Evolutionary conservation across 2,329 filamentous ascomycete species (phyloP), one percentile per base, ranked within the genome.

Genomic region (Talaromyces sp.): DNA sequence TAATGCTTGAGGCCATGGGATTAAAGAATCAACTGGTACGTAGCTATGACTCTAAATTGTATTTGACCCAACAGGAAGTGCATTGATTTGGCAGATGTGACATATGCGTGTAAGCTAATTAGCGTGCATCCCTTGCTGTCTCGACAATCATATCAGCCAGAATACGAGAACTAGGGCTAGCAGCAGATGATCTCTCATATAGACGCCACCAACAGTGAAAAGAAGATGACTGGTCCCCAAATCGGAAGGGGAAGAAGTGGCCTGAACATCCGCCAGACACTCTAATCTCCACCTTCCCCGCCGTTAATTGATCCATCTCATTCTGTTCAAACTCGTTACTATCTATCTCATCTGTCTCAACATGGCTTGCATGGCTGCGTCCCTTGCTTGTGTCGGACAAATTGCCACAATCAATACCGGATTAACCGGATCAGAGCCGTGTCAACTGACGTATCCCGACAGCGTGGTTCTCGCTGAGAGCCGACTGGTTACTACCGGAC

Each of bases 321-420:
- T 63, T 27, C 19, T 25, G 45, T 9, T 25, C n/a, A 45, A 22
- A 3, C 13, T 43, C 13, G 22, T 22, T 35, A 13, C 37, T 22
- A 43, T 43, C 13, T 19, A 15, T 39, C 27, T 54, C 17, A 27
- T 54, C n/a, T 15, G 3, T 15, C 27, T 31, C 27, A 62, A 33
- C 35, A 39, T 43, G 47, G 60, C 11, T 33, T 27, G 15, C 47
- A 19, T 37, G 50, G 31, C 52, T 25, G 52, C 33, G 22, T 54
- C 60, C 60, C 60, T 62, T 62, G 60, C 60, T 41, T 62, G 19
- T 15, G 33, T 31, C 45, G 25, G 47, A 37, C 60, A 25, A 54
- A 62, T 54, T 25, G 43, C 22, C 47, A 25, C 45, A 13, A 10
- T 62, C 33, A 6, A 52, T 27, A 17, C 59, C 4, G 31, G 10